phyloP scores from a whole-genome alignment of 1,139 yeast species.

The Arxiozyma heterogenica region DNA sequence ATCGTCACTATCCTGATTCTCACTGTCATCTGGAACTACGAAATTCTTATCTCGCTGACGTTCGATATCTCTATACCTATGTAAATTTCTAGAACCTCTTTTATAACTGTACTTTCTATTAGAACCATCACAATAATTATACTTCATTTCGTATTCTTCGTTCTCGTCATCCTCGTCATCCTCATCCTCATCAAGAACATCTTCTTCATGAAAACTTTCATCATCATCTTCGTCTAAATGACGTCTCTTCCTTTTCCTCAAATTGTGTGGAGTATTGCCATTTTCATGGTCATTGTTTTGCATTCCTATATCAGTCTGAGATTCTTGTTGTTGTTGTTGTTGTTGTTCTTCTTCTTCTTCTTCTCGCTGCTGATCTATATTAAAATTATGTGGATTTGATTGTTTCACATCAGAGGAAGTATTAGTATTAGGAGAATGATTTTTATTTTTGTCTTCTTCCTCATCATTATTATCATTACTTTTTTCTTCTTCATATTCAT shows the following conservation, averaged over 20 bases:
- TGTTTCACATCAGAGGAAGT: conserved; percentile 9
- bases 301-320: background rate
- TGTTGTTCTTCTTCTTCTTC: no score
- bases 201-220: conserved; percentile 28
- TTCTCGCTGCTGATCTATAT: background rate
- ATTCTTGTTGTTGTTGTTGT: no score
- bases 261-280: conserved; percentile 2
- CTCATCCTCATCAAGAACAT: conserved; percentile 16
- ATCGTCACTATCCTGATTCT: background rate
- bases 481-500: conserved; percentile 18
- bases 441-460: conserved; percentile 20
- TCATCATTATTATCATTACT: conserved; percentile 10
- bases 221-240: conserved; percentile 24
- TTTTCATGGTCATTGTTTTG: background rate
- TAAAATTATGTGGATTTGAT: conserved; percentile 1
- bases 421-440: conserved; percentile 14
- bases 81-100: background rate
- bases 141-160: conserved; percentile 12
- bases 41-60: conserved; percentile 2
- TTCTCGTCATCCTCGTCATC: conserved; percentile 20
- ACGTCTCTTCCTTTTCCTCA: conserved; percentile 15
- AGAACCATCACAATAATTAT: conserved; percentile 4
- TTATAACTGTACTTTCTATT: background rate
- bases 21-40: conserved; percentile 1
- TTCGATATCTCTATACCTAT: background rate